Conservation (phyloP, 768 basidiomycete genomes). For the Mycena albidolilacea region DNA sequence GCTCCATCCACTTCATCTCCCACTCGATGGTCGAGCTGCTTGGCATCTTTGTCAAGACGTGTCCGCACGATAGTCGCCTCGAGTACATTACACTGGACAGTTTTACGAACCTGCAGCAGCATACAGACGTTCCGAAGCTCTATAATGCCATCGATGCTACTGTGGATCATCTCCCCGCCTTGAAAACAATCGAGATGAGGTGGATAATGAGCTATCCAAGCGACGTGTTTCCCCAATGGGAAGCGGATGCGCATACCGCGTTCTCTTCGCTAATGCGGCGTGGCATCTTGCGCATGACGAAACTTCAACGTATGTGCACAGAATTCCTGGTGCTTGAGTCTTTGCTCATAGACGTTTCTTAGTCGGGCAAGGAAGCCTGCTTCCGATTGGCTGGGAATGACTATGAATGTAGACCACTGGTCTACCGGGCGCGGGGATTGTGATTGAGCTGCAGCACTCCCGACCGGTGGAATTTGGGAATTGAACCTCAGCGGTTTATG, state of each 20-base stretch:
- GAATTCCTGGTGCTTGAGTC: not conserved
- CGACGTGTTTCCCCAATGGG: no score
- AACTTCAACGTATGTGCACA: not conserved
- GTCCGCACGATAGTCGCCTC: not conserved
- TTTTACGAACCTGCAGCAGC: no score
- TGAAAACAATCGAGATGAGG: not conserved
- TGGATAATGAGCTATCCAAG: not conserved
- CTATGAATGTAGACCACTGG: no score
- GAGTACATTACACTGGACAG: not conserved
- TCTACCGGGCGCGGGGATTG: no score
- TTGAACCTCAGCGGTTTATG: no score
- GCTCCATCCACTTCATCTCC: not conserved
- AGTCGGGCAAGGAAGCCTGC: no score
- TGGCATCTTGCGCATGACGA: not conserved
- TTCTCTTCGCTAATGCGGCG: not conserved
- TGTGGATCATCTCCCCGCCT: not conserved
- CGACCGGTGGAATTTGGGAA: no score
- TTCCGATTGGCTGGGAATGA: no score
- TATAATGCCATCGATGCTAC: not conserved
- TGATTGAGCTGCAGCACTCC: no score
- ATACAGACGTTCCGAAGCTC: not conserved
- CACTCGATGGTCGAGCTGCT: not conserved
- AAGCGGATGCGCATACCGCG: not conserved
- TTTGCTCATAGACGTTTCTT: no score
- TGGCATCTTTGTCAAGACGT: not conserved